A percentile compares a stretch with the other conserved stretches of the same genome.
Conservation (phyloP, 1,139 yeast species). For the Suhomyces bokatorum region DNA sequence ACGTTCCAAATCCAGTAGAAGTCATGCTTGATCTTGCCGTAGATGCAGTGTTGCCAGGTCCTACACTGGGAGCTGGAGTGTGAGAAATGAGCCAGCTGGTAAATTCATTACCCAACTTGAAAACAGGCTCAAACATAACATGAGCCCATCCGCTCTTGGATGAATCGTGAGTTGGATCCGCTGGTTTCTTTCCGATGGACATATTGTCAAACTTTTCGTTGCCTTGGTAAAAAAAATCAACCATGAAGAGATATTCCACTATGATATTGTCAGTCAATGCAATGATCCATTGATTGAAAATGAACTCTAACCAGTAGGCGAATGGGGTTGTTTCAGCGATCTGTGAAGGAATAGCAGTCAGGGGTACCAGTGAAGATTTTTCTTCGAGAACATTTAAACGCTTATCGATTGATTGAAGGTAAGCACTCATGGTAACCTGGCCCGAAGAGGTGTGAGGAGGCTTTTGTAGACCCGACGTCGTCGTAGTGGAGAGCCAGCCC, state of each 20-base stretch:
- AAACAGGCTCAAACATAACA: slow-evolving; percentile 52
- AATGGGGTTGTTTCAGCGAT: slow-evolving; percentile 78
- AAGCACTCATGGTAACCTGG: slow-evolving; percentile 40
- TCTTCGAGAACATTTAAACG: slow-evolving; percentile 50
- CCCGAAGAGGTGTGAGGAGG: slow-evolving; percentile 9
- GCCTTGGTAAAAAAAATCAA: slow-evolving; percentile 64
- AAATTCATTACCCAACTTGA: slow-evolving; percentile 45
- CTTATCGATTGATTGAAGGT: slow-evolving; percentile 55
- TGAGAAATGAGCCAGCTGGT: slow-evolving; percentile 39
- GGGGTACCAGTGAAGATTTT: slow-evolving; percentile 36
- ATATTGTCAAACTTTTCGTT: slow-evolving; percentile 37
- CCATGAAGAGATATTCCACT: slow-evolving; percentile 74
- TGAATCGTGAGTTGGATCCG: slow-evolving; percentile 29
- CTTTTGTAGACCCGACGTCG: slow-evolving; percentile 8
- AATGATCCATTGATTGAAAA: slow-evolving; percentile 69
- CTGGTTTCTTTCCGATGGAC: not conserved
- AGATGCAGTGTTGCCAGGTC: slow-evolving; percentile 17
- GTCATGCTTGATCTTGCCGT: slow-evolving; percentile 19
- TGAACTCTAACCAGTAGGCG: slow-evolving; percentile 68
- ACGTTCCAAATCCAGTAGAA: slow-evolving; percentile 35
- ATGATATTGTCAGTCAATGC: slow-evolving; percentile 77
- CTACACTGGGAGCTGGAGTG: slow-evolving; percentile 20
- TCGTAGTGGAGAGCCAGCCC: slow-evolving; percentile 25
- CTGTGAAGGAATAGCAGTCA: slow-evolving; percentile 76
- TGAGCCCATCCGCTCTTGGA: slow-evolving; percentile 50